Conservation (phyloP, 495 filamentous ascomycete species). For the Xylaria bambusicola region DNA sequence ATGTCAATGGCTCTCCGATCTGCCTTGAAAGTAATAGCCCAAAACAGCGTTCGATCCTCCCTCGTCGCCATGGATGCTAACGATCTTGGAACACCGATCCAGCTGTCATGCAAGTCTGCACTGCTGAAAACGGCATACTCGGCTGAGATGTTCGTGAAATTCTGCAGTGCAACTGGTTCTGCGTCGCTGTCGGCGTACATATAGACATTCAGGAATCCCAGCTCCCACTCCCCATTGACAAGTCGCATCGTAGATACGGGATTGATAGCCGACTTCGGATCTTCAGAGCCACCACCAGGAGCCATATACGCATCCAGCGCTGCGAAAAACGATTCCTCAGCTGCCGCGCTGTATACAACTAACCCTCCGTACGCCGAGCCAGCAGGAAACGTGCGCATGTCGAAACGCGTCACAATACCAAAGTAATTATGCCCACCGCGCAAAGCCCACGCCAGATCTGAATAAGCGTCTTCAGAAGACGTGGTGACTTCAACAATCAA, state of each 20-base stretch:
- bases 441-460: constrained; percentile 55
- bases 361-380: not conserved
- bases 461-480: constrained; percentile 33
- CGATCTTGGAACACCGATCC: too few species aligned
- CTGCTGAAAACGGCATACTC: too few species aligned
- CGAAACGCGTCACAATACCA: constrained; percentile 46
- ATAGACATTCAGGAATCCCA: too few species aligned
- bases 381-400: constrained; percentile 4
- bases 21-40: too few species aligned
- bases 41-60: too few species aligned
- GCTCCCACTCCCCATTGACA: too few species aligned
- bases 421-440: constrained; percentile 53
- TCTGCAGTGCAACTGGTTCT: too few species aligned
- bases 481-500: not conserved
- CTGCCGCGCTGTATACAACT: not conserved
- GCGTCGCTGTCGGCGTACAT: too few species aligned
- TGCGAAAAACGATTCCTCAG: not conserved
- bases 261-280: not conserved
- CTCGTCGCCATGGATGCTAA: too few species aligned
- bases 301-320: not conserved
- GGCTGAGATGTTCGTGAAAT: too few species aligned
- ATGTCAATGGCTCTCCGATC: too few species aligned
- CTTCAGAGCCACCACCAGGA: not conserved
- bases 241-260: not conserved
- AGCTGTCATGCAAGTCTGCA: too few species aligned